These are phyloP conservation scores for Sphaerobolus stellatus DNA, from an alignment of 1,284 basidiomycete species.

Conservation along the genomic window DNA sequence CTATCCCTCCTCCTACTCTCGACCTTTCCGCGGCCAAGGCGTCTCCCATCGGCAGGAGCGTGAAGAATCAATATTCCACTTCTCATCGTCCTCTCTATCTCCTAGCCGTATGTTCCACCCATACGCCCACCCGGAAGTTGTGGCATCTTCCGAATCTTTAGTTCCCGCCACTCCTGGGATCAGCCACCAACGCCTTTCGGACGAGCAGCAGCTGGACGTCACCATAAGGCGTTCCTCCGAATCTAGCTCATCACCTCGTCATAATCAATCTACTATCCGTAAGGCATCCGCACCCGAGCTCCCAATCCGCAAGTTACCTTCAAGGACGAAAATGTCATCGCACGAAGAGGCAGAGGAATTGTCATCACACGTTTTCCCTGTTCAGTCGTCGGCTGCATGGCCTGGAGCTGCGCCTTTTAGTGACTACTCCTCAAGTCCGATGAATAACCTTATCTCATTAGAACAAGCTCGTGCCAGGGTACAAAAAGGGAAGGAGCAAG, in stretches of 20 bases:
- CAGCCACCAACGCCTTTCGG: neutral
- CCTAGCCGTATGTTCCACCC: slow-evolving; percentile 50
- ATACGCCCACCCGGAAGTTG: slow-evolving; percentile 73
- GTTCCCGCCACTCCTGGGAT: neutral
- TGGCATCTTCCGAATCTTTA: slow-evolving; percentile 15
- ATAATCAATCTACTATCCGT: neutral
- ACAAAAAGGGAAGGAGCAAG: neutral
- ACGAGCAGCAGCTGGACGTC: neutral
- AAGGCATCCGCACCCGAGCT: slow-evolving; percentile 4
- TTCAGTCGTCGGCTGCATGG: neutral
- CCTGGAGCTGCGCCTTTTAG: neutral
- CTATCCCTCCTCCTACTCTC: neutral
- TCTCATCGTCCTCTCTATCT: slow-evolving; percentile 25
- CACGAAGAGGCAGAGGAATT: neutral
- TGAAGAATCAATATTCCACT: no score
- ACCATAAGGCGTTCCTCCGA: slow-evolving; percentile 4
- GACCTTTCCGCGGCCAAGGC: neutral
- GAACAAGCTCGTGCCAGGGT: slow-evolving; percentile 70
- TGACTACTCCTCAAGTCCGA: slow-evolving; percentile 22
- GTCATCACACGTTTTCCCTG: neutral
- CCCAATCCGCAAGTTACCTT: neutral
- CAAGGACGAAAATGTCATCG: neutral
- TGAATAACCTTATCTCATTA: slow-evolving; percentile 67
- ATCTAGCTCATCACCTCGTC: neutral
- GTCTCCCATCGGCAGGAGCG: no score